These are phyloP conservation scores for Chaetomium tenue DNA, from an alignment of 495 filamentous ascomycete genomes.

Conservation along the genomic window DNA sequence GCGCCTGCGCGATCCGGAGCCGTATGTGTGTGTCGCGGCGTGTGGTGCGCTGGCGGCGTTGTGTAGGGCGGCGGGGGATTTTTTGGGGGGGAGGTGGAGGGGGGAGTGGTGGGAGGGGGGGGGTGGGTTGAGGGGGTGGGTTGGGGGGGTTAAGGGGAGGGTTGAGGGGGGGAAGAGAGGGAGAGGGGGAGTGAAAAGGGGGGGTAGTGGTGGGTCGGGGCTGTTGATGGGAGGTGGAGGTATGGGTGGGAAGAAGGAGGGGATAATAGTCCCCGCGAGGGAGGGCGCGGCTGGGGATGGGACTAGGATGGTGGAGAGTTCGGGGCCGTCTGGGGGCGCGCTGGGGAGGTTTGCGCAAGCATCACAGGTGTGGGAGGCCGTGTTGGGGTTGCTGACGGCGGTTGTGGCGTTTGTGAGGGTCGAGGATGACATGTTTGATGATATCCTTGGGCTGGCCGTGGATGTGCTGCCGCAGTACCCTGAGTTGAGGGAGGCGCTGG, in stretches of 20 bases:
- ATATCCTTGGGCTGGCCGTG: conserved; percentile 59
- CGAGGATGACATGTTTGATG: conserved; percentile 64
- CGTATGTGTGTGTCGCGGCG: conserved; percentile 68
- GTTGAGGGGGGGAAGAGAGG: conserved; percentile 39
- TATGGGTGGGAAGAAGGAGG: conserved; percentile 13
- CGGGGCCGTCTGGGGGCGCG: conserved; percentile 14
- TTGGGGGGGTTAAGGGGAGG: conserved; percentile 33
- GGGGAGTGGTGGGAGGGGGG: conserved; percentile 60
- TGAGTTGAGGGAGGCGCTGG: conserved; percentile 55
- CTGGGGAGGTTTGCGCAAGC: conserved; percentile 55
- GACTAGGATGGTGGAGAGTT: conserved; percentile 28
- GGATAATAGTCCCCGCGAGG: conserved; percentile 34
- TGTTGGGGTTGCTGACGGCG: conserved; percentile 52
- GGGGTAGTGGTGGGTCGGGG: conserved; percentile 25
- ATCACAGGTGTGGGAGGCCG: conserved; percentile 58
- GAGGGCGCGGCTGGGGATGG: conserved; percentile 15
- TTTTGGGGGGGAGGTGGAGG: conserved; percentile 68
- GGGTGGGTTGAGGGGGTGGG: conserved; percentile 49
- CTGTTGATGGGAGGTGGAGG: conserved; percentile 23
- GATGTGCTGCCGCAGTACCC: conserved; percentile 46
- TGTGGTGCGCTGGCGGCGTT: conserved; percentile 63
- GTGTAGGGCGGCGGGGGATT: conserved; percentile 69
- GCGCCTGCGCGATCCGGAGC: conserved; percentile 71
- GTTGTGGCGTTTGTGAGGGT: conserved; percentile 58
- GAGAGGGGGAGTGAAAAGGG: conserved; percentile 37